These are phyloP conservation scores for Lichtheimia hyalospora DNA, from an alignment of 371 early-diverging fungal species.

Conservation along the genomic window DNA sequence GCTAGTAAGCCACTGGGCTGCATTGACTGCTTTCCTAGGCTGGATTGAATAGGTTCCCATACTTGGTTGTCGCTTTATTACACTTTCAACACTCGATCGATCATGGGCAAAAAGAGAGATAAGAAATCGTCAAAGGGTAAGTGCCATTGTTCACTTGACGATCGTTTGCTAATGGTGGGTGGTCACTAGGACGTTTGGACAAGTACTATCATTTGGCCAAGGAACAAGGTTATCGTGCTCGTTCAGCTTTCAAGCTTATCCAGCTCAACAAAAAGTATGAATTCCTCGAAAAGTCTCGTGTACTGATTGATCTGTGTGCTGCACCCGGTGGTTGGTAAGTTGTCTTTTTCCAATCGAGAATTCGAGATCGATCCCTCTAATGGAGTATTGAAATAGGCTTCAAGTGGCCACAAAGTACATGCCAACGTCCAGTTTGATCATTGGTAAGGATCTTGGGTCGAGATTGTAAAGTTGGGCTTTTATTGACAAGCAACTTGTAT, in stretches of 20 bases:
- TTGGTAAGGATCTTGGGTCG: slow-evolving; percentile 57
- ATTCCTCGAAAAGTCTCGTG: slow-evolving; percentile 90
- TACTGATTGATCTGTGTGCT: slow-evolving; percentile 98
- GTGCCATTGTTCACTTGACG: neutral
- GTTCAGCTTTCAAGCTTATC: slow-evolving; percentile 99
- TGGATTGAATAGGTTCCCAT: no score
- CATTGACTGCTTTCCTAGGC: neutral
- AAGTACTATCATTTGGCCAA: slow-evolving; percentile 99
- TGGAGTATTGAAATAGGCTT: slow-evolving; percentile 47
- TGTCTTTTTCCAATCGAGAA: neutral
- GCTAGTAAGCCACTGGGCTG: neutral
- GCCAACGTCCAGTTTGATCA: slow-evolving; percentile 90
- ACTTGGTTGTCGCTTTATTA: no score
- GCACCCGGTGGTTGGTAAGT: slow-evolving; percentile 99
- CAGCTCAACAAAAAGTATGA: slow-evolving; percentile 99
- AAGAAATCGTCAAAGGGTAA: slow-evolving; percentile 13
- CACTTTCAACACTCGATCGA: neutral
- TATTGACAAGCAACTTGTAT: neutral
- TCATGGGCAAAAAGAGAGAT: slow-evolving; percentile 11
- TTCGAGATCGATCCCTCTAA: neutral
- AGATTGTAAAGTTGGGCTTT: neutral
- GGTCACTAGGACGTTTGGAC: slow-evolving; percentile 89
- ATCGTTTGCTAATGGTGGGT: neutral
- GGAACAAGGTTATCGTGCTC: slow-evolving; percentile 99
- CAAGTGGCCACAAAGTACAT: slow-evolving; percentile 97